Evolutionary conservation across 768 basidiomycete species (phyloP).

Genomic region (Cystobasidium ongulense): DNA sequence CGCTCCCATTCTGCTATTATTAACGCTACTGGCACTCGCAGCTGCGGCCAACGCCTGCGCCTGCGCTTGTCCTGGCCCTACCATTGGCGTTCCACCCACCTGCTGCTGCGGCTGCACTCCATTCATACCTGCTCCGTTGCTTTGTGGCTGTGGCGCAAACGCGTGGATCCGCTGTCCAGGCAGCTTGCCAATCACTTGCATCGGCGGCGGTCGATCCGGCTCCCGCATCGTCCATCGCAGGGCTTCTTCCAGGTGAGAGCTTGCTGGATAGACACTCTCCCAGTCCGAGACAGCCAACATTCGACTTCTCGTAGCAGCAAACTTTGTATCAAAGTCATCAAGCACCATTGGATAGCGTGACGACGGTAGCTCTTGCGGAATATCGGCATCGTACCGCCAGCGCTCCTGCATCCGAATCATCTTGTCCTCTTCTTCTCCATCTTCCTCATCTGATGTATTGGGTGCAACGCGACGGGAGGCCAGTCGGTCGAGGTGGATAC

Average conservation of each 20-base stretch:
- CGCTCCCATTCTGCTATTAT: no score
- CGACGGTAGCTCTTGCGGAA: slow-evolving; percentile 34
- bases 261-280: slow-evolving; percentile 14
- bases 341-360: slow-evolving; percentile 36
- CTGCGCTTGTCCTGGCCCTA: background rate
- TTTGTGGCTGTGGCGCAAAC: background rate
- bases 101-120: background rate
- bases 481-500: slow-evolving; percentile 62
- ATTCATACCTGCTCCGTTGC: background rate
- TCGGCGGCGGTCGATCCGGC: slow-evolving; percentile 27
- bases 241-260: slow-evolving; percentile 30
- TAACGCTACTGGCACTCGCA: no score
- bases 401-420: slow-evolving; percentile 31
- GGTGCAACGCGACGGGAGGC: background rate
- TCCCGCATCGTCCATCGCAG: slow-evolving; percentile 31
- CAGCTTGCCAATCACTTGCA: slow-evolving; percentile 34
- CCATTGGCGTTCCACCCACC: background rate
- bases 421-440: slow-evolving; percentile 35
- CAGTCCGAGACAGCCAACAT: slow-evolving; percentile 33
- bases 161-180: slow-evolving; percentile 22
- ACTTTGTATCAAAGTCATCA: slow-evolving; percentile 36
- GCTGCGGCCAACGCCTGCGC: background rate
- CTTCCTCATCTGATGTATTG: background rate
- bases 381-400: slow-evolving; percentile 39
- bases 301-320: slow-evolving; percentile 21